Evolutionary conservation across 495 filamentous ascomycete genomes (phyloP), one percentile per base, ranked within the genome.

Genomic region (Podospora appendiculata): DNA sequence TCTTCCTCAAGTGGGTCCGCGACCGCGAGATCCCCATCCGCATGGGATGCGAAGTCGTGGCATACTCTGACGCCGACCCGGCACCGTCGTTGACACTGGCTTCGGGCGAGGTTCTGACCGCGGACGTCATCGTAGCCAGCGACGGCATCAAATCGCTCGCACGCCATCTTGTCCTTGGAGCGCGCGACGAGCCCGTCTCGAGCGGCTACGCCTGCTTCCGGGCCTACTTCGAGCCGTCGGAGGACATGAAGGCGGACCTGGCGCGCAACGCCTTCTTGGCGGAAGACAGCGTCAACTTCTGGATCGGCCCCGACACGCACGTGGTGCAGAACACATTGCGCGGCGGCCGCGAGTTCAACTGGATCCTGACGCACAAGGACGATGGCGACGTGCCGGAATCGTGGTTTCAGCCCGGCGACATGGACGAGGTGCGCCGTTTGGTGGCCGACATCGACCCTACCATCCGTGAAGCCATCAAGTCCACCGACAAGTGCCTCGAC

Each of bases 211-310:
- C 75, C 8, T 79, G 70, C 43, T 77, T 71, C 50, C 60, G 73
- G 2, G 73, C 74, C 3, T 76, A 74, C 48, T 76, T 77, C 56
- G 36, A 50, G 33, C 68, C 72, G 3, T 71, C 71, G 1, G 59
- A 51, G 6, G 62, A 72, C 50, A 63, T 75, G 25, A 61, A 52
- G 17, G 66, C 71, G n/a, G 73, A 78, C 44, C 70, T 70, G 5
- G 46, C 64, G 41, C 74, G 72, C 47, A 63, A 66, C 13, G 70
- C 74, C 12, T 73, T 74, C 19, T 65, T 75, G 13, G 65, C 68
- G 19, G 66, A 74, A 42, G 73, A 78, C 44, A 74, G 74, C 49
- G 73, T 77, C 4, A 79, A 79, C 54, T 76, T 77, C 40, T 77
- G 74, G 69, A 77, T 77, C 38, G 75, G 75, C 5, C 61, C 71